phyloP scores from a whole-genome alignment of 2,329 filamentous ascomycete genomes.

The Didymosphaeria variabile region DNA sequence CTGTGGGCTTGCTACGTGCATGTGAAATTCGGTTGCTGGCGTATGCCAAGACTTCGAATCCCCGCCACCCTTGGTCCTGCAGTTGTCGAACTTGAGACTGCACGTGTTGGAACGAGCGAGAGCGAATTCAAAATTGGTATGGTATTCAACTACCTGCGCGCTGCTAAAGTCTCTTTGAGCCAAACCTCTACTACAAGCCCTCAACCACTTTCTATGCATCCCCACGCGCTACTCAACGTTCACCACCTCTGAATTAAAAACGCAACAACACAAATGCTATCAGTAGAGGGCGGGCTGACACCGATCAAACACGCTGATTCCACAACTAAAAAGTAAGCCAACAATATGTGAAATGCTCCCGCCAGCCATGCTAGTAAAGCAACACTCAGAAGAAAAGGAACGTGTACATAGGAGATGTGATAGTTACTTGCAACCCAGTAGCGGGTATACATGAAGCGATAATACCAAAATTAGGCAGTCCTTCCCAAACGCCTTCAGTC shows the following conservation, averaged over 20 bases:
- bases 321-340: neutral
- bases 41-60: constrained; percentile 16
- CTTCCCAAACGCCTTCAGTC: constrained; percentile 25
- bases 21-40: constrained; percentile 21
- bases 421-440: constrained; percentile 20
- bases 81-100: neutral
- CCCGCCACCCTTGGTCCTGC: neutral
- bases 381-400: constrained; percentile 20
- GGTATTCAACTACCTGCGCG: constrained; percentile 9
- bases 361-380: constrained; percentile 40
- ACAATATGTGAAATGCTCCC: constrained; percentile 18
- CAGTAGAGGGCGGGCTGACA: neutral
- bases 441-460: constrained; percentile 28
- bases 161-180: neutral
- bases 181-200: neutral
- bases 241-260: neutral
- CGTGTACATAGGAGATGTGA: constrained; percentile 45
- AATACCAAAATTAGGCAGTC: constrained; percentile 41
- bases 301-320: neutral
- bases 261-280: neutral
- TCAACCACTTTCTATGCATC: constrained; percentile 8
- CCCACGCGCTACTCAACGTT: constrained; percentile 11
- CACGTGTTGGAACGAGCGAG: too few species aligned
- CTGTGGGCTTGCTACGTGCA: neutral
- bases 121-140: neutral